Evolutionary conservation across 2,329 filamentous ascomycete genomes (phyloP), one percentile per base, ranked within the genome.

Genomic region (Pestalotiopsis sp.): DNA sequence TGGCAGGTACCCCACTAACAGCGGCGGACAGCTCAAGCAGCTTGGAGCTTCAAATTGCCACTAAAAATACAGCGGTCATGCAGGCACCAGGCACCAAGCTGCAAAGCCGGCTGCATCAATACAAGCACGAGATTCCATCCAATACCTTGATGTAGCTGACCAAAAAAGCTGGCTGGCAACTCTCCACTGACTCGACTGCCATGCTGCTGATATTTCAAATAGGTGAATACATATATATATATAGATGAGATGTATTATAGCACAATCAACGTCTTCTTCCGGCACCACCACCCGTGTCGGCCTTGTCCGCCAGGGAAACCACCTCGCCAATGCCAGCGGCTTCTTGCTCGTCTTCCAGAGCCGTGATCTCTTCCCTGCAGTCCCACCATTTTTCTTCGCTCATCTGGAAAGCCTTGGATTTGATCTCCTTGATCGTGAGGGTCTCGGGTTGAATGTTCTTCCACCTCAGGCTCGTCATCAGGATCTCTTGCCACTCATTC

Each of bases 301-400:
- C 88, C 71, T 89, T 89, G 73, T 97, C 94, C 63, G 91, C 90
- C 75, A 98, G 83, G 76, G 91, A 96, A 66, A 98, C 93, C 57
- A 98, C 93, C 82, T 98, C 96, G 17, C 94, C 93, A 78, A 98
- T 98, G 10, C 96, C 94, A 40, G 94, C 93, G 62, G 92, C 94
- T 80, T 98, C 95, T 82, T 98, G 94, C 82, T 98, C 95, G 80
- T 98, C 95, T 81, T 99, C 96, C 75, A 98, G 80, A 6, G 89
- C 92, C 66, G 91, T 92, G 72, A 99, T 92, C 81, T 98, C 95
- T 82, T 99, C 96, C 74, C 96, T 88, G 77, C 92, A 94, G 84
- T 98, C 96, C 96, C 96, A 99, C 96, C 96, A 99, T 79, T 97
- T 97, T 81, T 94, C 92, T 80, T 99, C 96, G 55, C 94, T 94